A percentile compares a stretch with the other conserved stretches of the same genome.
These are phyloP conservation scores for Colletotrichum noveboracense DNA, from an alignment of 2,329 filamentous ascomycete species.

Conservation along the genomic window DNA sequence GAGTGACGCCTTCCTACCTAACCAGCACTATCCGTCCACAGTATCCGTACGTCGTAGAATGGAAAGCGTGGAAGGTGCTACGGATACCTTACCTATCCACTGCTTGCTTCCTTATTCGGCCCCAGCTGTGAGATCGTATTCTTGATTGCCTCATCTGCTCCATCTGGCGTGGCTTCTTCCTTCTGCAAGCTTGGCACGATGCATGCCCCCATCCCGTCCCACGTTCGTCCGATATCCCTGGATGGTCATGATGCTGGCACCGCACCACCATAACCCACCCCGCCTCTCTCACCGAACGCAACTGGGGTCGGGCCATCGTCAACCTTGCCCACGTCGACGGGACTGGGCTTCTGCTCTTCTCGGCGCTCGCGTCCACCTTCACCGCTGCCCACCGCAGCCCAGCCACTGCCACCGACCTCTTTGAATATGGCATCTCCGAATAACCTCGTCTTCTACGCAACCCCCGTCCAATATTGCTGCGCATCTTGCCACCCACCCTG, in stretches of 20 bases:
- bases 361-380: not conserved
- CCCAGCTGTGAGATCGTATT: not conserved
- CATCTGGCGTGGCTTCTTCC: not conserved
- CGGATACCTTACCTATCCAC: not conserved
- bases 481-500: not conserved
- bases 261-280: not conserved
- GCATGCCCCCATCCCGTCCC: not conserved
- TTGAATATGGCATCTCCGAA: not conserved
- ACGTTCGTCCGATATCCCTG: not conserved
- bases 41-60: not conserved
- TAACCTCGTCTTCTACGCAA: not conserved
- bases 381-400: not conserved
- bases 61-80: not conserved
- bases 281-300: conserved; percentile 6
- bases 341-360: not conserved
- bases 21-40: not conserved
- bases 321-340: not conserved
- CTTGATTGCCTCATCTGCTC: not conserved
- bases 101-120: not conserved
- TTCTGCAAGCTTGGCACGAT: not conserved
- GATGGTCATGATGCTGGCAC: not conserved
- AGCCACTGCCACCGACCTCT: not conserved
- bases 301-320: not conserved
- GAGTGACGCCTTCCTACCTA: not conserved
- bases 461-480: not conserved